Conservation (phyloP, 2,329 filamentous ascomycete species). For the Monosporascus sp. region DNA sequence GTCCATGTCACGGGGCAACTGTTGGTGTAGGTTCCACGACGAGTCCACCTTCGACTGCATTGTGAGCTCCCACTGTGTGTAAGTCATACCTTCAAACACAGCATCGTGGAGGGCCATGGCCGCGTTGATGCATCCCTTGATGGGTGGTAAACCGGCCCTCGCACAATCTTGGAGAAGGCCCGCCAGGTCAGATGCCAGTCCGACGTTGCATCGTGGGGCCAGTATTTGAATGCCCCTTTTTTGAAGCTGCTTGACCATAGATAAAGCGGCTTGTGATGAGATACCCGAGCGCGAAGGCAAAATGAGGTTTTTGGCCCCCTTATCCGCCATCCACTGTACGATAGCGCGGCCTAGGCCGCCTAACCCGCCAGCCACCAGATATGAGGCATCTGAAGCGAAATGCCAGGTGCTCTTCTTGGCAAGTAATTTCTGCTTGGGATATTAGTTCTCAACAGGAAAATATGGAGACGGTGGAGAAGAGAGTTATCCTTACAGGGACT, state of each 20-base stretch:
- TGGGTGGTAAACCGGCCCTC: background rate
- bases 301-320: background rate
- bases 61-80: slow-evolving; percentile 22
- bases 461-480: no score
- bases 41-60: slow-evolving; percentile 37
- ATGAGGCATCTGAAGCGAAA: background rate
- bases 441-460: no score
- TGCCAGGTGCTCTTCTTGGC: background rate
- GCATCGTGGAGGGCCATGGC: slow-evolving; percentile 3
- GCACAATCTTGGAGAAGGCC: background rate
- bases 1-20: slow-evolving; percentile 21
- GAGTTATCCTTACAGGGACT: no score
- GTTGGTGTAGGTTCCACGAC: slow-evolving; percentile 32
- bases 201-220: background rate
- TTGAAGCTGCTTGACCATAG: background rate
- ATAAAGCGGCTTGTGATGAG: background rate
- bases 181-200: background rate
- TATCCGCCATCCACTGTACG: background rate
- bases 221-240: background rate
- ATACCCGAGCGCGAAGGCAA: background rate
- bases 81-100: slow-evolving; percentile 21
- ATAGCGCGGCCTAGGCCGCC: background rate
- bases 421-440: no score
- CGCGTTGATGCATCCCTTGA: background rate
- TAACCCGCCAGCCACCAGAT: background rate